Evolutionary conservation across 805 yeast genomes (phyloP).

Genomic region (Candida fluviatilis): DNA sequence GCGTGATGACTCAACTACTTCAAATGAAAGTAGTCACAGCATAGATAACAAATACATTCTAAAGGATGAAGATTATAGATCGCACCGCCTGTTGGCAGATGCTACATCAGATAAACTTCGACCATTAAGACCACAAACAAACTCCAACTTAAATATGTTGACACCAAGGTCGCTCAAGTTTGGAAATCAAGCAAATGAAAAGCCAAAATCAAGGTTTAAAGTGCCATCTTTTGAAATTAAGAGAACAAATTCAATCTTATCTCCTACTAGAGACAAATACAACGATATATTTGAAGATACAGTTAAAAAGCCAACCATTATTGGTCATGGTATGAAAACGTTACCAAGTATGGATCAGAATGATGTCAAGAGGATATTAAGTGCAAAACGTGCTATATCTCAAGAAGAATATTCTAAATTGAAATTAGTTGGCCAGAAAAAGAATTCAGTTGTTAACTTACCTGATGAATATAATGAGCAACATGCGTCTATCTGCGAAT

Average conservation of each 20-base stretch:
- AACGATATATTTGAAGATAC: constrained; percentile 36
- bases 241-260: constrained; percentile 28
- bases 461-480: constrained; percentile 26
- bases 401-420: constrained; percentile 37
- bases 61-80: background rate
- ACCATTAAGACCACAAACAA: background rate
- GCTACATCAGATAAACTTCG: too few species aligned
- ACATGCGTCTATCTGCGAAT: constrained; percentile 30
- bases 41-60: background rate
- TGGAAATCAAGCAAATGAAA: background rate
- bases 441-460: constrained; percentile 23
- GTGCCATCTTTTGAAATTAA: constrained; percentile 43
- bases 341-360: constrained; percentile 47
- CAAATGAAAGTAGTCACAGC: background rate
- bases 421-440: constrained; percentile 23
- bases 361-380: constrained; percentile 39
- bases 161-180: constrained; percentile 4
- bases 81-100: background rate
- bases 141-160: constrained; percentile 4
- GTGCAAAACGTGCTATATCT: constrained; percentile 32
- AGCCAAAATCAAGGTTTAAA: constrained; percentile 25
- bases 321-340: constrained; percentile 43
- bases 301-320: constrained; percentile 31
- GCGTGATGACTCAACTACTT: constrained; percentile 10
- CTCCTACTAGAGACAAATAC: constrained; percentile 32